A percentile compares a stretch with the other conserved stretches of the same genome.
These are phyloP conservation scores for Trichoderma afroharzianum DNA, from an alignment of 2,329 filamentous ascomycete species.

Conservation along the genomic window DNA sequence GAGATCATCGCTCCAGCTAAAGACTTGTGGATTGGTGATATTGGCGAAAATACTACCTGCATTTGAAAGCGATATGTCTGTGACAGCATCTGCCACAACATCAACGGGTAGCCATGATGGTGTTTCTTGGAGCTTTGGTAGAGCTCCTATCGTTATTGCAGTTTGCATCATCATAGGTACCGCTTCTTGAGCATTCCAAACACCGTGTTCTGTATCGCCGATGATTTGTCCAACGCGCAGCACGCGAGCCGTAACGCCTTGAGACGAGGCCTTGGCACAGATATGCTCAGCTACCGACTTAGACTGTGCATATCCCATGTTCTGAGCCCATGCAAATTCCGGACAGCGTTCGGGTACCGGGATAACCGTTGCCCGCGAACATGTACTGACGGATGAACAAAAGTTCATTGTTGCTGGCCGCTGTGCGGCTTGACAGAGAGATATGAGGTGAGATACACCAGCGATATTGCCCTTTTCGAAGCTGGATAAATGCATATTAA, in stretches of 20 bases:
- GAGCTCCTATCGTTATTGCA: conserved; percentile 40
- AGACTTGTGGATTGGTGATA: neutral
- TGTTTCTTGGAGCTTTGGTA: conserved; percentile 33
- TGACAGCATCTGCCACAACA: neutral
- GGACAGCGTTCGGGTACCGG: conserved; percentile 24
- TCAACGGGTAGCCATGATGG: conserved; percentile 4
- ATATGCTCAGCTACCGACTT: conserved; percentile 39
- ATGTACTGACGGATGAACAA: conserved; percentile 7
- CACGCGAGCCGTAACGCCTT: conserved; percentile 34
- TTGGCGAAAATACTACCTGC: neutral
- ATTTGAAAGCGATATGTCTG: neutral
- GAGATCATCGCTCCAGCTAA: neutral
- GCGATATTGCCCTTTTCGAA: conserved; percentile 34
- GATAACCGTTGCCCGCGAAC: neutral
- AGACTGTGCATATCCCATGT: conserved; percentile 42
- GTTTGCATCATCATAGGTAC: conserved; percentile 50
- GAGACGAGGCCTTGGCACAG: conserved; percentile 33
- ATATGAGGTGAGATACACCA: neutral
- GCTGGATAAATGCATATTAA: conserved; percentile 48
- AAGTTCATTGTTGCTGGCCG: conserved; percentile 5
- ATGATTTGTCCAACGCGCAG: conserved; percentile 49
- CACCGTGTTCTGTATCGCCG: conserved; percentile 42
- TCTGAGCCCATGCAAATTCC: conserved; percentile 36
- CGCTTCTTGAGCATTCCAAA: conserved; percentile 50
- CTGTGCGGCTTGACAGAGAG: neutral